Evolutionary conservation across 495 filamentous ascomycete genomes (phyloP).

Genomic region (Tuber indicum): DNA sequence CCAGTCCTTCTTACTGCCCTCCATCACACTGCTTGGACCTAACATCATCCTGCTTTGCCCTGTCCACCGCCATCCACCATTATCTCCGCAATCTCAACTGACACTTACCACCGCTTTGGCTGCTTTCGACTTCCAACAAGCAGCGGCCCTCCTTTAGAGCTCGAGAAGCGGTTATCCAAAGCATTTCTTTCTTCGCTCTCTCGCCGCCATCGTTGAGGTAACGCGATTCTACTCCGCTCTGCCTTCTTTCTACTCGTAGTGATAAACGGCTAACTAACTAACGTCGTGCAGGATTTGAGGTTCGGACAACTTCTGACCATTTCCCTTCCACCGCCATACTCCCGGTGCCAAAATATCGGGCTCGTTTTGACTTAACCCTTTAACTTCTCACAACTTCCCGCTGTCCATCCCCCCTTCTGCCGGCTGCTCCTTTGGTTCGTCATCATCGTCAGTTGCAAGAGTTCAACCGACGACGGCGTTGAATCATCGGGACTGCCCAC

Average conservation of each 20-base stretch:
- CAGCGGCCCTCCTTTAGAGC: background rate
- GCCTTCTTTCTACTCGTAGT: background rate
- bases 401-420: constrained; percentile 9
- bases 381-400: constrained; percentile 13
- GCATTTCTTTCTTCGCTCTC: constrained; percentile 1
- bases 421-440: constrained; percentile 11
- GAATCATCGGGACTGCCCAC: constrained; percentile 23
- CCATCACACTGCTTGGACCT: constrained; percentile 20
- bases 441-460: constrained; percentile 23
- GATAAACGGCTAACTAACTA: background rate
- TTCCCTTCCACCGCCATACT: constrained; percentile 8
- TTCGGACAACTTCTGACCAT: background rate
- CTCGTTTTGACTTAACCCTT: constrained; percentile 9
- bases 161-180: background rate
- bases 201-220: constrained; percentile 1
- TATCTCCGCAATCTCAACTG: background rate
- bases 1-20: constrained; percentile 24
- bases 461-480: constrained; percentile 24
- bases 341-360: constrained; percentile 7
- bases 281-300: background rate
- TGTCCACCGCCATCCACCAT: constrained; percentile 6
- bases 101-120: background rate
- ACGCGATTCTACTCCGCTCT: background rate
- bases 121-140: background rate
- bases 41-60: constrained; percentile 16